Conservation (phyloP, 2,329 filamentous ascomycete species). For the Aspergillus melleus region DNA sequence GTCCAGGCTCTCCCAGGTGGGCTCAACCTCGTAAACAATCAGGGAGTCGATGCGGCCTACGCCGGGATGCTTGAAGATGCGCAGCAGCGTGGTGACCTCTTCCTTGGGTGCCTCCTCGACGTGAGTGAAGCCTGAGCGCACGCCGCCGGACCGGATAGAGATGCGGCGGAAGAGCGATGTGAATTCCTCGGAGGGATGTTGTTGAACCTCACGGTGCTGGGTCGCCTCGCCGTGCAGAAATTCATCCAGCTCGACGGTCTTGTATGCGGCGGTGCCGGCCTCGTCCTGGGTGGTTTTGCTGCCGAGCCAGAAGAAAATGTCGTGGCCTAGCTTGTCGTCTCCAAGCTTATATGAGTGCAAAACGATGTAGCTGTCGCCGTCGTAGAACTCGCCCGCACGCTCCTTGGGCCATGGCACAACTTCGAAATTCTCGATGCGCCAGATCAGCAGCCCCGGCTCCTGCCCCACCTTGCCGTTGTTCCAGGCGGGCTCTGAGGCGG, state of each 20-base stretch:
- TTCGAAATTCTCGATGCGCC: constrained; percentile 68
- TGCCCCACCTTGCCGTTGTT: constrained; percentile 58
- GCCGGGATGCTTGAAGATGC: constrained; percentile 62
- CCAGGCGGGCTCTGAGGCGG: constrained; percentile 66
- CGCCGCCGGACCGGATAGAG: constrained; percentile 61
- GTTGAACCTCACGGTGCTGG: constrained; percentile 66
- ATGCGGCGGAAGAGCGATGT: constrained; percentile 61
- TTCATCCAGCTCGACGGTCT: constrained; percentile 70
- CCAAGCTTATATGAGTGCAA: constrained; percentile 59
- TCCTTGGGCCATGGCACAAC: constrained; percentile 62
- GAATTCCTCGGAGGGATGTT: constrained; percentile 60
- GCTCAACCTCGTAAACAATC: constrained; percentile 64
- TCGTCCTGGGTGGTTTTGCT: constrained; percentile 67
- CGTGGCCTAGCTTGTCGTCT: constrained; percentile 56
- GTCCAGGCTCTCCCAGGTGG: constrained; percentile 62
- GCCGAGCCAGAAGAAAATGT: constrained; percentile 71
- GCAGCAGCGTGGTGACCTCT: constrained; percentile 55
- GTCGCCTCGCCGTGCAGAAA: constrained; percentile 62
- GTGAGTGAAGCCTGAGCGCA: constrained; percentile 63
- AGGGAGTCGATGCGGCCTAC: constrained; percentile 50
- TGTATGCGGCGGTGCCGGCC: constrained; percentile 67
- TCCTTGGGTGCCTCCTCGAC: constrained; percentile 53
- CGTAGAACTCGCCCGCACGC: constrained; percentile 61
- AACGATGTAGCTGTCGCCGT: constrained; percentile 69
- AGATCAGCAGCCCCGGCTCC: constrained; percentile 58